Evolutionary conservation across 2,329 filamentous ascomycete species (phyloP), one percentile per base, ranked within the genome.

Genomic region (Biscogniauxia marginata): DNA sequence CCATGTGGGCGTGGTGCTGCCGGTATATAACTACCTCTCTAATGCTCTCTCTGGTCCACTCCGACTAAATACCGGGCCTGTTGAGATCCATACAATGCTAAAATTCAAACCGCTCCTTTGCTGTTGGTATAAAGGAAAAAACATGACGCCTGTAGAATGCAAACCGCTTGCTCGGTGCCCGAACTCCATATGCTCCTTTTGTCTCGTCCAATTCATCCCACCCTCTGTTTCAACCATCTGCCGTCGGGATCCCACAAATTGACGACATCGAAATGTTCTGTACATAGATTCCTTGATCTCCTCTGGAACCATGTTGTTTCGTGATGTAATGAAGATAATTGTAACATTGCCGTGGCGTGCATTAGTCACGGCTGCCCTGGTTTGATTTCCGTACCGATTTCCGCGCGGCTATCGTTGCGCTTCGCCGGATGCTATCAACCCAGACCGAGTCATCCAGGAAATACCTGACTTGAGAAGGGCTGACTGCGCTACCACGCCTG

Each of bases 361-460:
- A 45, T 66, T 39, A 67, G 47, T 51, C 55, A 50, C 64, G 57
- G 13, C 60, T 59, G 55, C 52, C 64, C 64, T 67, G 66, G 52
- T 70, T 62, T 3, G 73, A 71, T 43, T 69, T 69, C 50, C 70
- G 67, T 21, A 76, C 71, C 13, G 77, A 75, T 62, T 74, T 77
- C 9, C 58, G 58, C 21, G n/a, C n/a, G 51, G 77, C 76, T 52
- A 82, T 82, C 52, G 92, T 96, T 65, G 95, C 91, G 75, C 91
- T 96, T 60, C 91, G 83, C 61, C 92, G 82, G 62, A 97, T 92
- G 77, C 90, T 96, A 75, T 96, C 91, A 51, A 93, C 90, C 93
- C 93, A 98, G 16, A 90, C 88, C 18, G 91, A 95, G 67, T 93
- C 90, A 67, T 95, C 91, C 53, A 98, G 81, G 69, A 95, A 89